Base-by-base conservation (phyloP, 2,329 filamentous ascomycete genomes). In the Sporothrix curviconia region DNA sequence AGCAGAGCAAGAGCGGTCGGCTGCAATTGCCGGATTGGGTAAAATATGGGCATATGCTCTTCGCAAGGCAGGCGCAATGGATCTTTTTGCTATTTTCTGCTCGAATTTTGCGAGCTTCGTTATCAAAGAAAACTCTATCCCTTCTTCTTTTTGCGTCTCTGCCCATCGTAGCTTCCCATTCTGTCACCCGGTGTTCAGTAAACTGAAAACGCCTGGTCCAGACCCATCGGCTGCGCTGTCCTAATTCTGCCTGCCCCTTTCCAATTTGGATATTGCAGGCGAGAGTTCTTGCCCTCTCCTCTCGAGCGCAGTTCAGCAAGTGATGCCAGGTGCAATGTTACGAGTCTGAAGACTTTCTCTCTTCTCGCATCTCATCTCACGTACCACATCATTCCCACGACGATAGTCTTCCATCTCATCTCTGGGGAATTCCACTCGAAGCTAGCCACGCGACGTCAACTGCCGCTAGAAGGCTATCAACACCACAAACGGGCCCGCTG, bases 391-490 rank as follows among this genome's bases (percentile, higher is more conserved):
- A n/a, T n/a, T n/a, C n/a, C n/a, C n/a, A n/a, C n/a, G n/a, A n/a
- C n/a, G n/a, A n/a, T n/a, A n/a, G n/a, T n/a, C n/a, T n/a, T n/a
- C n/a, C n/a, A n/a, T n/a, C n/a, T n/a, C n/a, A n/a, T n/a, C 44
- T 34, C 9, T 25, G 40, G 19, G 17, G 28, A 34, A 22, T n/a
- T n/a, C 28, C 46, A 22, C 5, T 15, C 46, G 36, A 12, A 19
- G 46, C 17, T 34, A 19, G 30, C n/a, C n/a, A n/a, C 2, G 30
- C 46, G 30, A 22, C 30, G 15, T 44, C 46, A 50, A 47, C 17
- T 50, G 17, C 46, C 46, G 46, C 46, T 37, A 51, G 47, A 51
- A 36, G 24, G 49, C 49, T 36, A 51, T 39, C 46, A 14, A 14
- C 22, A 52, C 7, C 49, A 19, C 36, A 9, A 52, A 19, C 22